A percentile compares a stretch with the other conserved stretches of the same genome.
Evolutionary conservation across 2,329 filamentous ascomycete species (phyloP).

Genomic region (Bipolaris cookei): DNA sequence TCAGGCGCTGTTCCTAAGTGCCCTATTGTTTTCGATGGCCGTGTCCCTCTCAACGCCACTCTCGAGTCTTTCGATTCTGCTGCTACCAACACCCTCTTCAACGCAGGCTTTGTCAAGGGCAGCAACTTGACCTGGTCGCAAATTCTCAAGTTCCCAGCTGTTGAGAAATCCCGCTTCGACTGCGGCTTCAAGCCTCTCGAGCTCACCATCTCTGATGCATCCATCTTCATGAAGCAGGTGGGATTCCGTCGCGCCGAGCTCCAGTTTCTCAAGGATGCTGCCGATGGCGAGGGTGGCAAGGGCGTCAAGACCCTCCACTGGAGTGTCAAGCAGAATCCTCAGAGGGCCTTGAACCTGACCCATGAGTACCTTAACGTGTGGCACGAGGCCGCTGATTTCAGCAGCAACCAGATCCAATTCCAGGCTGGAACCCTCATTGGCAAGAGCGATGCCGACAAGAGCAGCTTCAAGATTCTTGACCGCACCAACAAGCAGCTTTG

Average conservation of each 20-base stretch:
- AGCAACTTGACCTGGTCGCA: slow-evolving; percentile 60
- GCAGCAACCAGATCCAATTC: slow-evolving; percentile 54
- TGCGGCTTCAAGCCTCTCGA: slow-evolving; percentile 55
- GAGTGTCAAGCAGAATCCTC: slow-evolving; percentile 61
- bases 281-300: slow-evolving; percentile 59
- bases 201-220: slow-evolving; percentile 63
- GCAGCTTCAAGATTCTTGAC: slow-evolving; percentile 51
- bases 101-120: slow-evolving; percentile 61
- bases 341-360: slow-evolving; percentile 62
- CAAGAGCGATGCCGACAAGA: slow-evolving; percentile 52
- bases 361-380: slow-evolving; percentile 64
- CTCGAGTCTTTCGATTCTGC: slow-evolving; percentile 43
- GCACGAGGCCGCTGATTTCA: slow-evolving; percentile 51
- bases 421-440: slow-evolving; percentile 62
- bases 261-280: slow-evolving; percentile 58
- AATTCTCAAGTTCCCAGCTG: slow-evolving; percentile 57
- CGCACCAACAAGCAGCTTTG: slow-evolving; percentile 53
- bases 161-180: slow-evolving; percentile 56
- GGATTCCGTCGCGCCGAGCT: slow-evolving; percentile 68
- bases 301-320: slow-evolving; percentile 69
- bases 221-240: slow-evolving; percentile 65
- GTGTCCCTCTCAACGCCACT: slow-evolving; percentile 34
- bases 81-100: slow-evolving; percentile 54
- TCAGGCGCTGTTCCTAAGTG: slow-evolving; percentile 35
- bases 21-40: slow-evolving; percentile 49